Evolutionary conservation across 192 early-diverging fungal genomes (phyloP).

Genomic region (Gigaspora rosea): DNA sequence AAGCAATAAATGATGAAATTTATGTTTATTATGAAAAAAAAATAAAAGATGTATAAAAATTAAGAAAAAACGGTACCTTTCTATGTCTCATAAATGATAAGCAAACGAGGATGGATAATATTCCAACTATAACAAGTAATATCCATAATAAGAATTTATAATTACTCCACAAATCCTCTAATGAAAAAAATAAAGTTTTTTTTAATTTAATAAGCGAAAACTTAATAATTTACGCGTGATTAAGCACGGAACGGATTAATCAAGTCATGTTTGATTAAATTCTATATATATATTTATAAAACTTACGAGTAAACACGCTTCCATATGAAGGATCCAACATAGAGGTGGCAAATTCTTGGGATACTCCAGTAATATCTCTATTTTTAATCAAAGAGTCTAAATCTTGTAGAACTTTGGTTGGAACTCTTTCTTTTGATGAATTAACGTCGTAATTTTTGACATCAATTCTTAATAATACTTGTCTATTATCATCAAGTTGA

Average conservation of each 20-base stretch:
- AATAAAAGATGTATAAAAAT: no score
- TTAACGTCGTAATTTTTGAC: not conserved
- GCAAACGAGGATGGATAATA: not conserved
- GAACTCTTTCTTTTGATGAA: not conserved
- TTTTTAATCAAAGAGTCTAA: not conserved
- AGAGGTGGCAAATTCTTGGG: not conserved
- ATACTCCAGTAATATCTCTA: not conserved
- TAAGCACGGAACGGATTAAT: not conserved
- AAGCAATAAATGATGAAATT: no score
- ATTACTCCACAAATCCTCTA: conserved; percentile 8
- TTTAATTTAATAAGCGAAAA: not conserved
- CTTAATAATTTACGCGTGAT: not conserved
- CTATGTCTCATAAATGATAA: not conserved
- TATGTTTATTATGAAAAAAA: no score
- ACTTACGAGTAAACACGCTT: not conserved
- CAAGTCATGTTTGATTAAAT: not conserved
- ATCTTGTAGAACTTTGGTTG: not conserved
- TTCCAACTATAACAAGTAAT: not conserved
- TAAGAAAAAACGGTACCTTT: not conserved
- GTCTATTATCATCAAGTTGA: not conserved
- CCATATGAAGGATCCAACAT: conserved; percentile 3
- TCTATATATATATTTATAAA: not conserved
- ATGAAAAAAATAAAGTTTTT: not conserved
- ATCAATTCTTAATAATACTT: not conserved
- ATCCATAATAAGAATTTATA: not conserved